These are phyloP conservation scores for Trichoderma hamatum DNA, from an alignment of 2,329 filamentous ascomycete species.

Conservation along the genomic window DNA sequence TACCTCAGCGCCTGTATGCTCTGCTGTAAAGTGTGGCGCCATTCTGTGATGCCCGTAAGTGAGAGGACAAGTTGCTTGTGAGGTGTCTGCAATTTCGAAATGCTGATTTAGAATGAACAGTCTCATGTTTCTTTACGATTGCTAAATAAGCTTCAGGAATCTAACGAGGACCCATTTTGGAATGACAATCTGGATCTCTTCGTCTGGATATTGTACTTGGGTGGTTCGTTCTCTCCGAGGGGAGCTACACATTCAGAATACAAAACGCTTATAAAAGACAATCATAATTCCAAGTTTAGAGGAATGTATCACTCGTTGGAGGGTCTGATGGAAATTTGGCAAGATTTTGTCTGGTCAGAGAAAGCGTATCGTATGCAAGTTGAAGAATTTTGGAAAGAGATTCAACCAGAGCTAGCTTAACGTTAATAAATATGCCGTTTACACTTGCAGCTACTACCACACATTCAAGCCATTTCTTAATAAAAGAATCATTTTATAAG, in stretches of 20 bases:
- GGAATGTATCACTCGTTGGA: neutral
- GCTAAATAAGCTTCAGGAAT: neutral
- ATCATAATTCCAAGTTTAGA: neutral
- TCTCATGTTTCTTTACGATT: neutral
- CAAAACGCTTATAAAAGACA: neutral
- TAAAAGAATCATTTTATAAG: neutral
- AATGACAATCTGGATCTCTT: neutral
- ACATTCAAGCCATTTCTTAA: neutral
- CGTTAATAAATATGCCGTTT: neutral
- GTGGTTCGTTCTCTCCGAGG: neutral
- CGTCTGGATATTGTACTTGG: neutral
- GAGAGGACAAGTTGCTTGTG: neutral
- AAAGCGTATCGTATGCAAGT: neutral
- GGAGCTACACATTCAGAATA: neutral
- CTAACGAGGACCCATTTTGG: neutral
- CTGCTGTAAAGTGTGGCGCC: constrained; percentile 9
- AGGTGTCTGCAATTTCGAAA: neutral
- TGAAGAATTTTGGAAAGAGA: neutral
- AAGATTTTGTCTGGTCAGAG: neutral
- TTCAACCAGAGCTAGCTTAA: neutral
- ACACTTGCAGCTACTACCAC: too few species aligned
- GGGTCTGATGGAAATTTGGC: neutral
- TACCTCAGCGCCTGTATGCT: constrained; percentile 9
- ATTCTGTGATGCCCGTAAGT: constrained; percentile 11
- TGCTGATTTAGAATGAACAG: neutral